Evolutionary conservation across 2,329 filamentous ascomycete genomes (phyloP), one percentile per base, ranked within the genome.

Genomic region (Trematosphaeria pertusa): DNA sequence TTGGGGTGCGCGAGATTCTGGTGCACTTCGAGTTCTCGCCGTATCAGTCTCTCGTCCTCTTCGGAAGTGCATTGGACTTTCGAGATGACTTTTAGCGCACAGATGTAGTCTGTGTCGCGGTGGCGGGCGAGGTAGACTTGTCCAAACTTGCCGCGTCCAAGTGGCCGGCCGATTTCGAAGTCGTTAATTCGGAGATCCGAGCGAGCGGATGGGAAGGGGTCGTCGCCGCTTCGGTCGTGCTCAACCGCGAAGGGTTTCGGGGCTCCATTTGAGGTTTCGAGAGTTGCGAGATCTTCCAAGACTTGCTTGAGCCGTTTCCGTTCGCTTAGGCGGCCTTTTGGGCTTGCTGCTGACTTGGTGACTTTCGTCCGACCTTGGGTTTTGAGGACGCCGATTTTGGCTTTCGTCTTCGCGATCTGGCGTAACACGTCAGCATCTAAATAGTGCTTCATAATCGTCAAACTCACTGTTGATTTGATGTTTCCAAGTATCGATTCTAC

Each of bases 131-230:
- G 82, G 67, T 92, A 92, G 2, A 93, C 89, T 32, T 87, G 81
- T 5, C 89, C 89, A 64, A 92, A 93, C 69, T 92, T 92, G 50
- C 89, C 89, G 73, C 91, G 91, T 35, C 89, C 89, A 2, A 93
- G 77, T 1, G 87, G 87, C 50, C 87, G 85, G 15, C 89, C 88
- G 56, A 93, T 92, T 73, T 95, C 90, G 68, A 95, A 94, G 87
- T 92, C 91, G 72, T 88, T 87, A 6, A 94, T 81, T 68, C 93
- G 88, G 70, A 91, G 90, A 52, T 89, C 49, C 65, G n/a, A 52
- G 50, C 8, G 67, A 43, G 50, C 58, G 52, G 46, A 11, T 8
- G n/a, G 45, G 7, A 37, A 22, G 12, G 37, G 10, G 30, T 14
- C 31, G 5, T 44, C 5, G 12, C 6, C 7, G 5, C 24, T 14